Conservation (phyloP, 2,329 filamentous ascomycete genomes). For the Stagonosporopsis chrysanthemi region DNA sequence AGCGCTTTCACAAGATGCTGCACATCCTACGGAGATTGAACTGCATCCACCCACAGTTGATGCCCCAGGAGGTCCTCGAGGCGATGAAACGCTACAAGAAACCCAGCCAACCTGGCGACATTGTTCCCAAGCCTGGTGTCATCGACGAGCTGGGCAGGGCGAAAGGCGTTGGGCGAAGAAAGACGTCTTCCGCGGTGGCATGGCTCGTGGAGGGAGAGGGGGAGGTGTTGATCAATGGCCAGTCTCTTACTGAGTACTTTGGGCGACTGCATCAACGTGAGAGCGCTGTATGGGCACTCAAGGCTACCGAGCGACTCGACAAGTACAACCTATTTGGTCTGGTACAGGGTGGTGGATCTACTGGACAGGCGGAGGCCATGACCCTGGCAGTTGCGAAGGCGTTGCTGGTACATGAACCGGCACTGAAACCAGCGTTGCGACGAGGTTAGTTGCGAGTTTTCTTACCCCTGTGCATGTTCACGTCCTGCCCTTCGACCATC, state of each 20-base stretch:
- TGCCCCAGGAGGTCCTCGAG: slow-evolving; percentile 71
- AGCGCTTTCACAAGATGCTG: slow-evolving; percentile 81
- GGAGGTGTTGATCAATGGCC: slow-evolving; percentile 88
- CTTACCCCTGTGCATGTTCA: slow-evolving; percentile 16
- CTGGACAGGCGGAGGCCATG: slow-evolving; percentile 93
- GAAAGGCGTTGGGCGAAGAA: slow-evolving; percentile 82
- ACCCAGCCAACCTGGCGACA: slow-evolving; percentile 73
- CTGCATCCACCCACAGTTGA: slow-evolving; percentile 79
- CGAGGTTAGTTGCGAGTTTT: slow-evolving; percentile 71
- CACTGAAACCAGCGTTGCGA: slow-evolving; percentile 83
- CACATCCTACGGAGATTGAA: slow-evolving; percentile 81
- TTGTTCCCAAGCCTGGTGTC: slow-evolving; percentile 66
- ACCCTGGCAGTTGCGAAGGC: slow-evolving; percentile 90
- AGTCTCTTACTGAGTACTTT: slow-evolving; percentile 81
- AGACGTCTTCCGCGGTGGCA: slow-evolving; percentile 83
- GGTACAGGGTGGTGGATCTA: slow-evolving; percentile 85
- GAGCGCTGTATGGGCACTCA: slow-evolving; percentile 90
- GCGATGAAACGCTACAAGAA: slow-evolving; percentile 76
- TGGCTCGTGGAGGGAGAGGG: slow-evolving; percentile 93
- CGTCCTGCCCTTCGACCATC: not conserved
- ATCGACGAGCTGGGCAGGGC: slow-evolving; percentile 82
- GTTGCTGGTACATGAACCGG: slow-evolving; percentile 88
- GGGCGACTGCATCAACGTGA: slow-evolving; percentile 91
- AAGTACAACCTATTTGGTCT: slow-evolving; percentile 97
- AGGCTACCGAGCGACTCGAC: slow-evolving; percentile 81